These are phyloP conservation scores for Taphrina wiesneri DNA, from an alignment of 1,139 yeast species.

Conservation along the genomic window DNA sequence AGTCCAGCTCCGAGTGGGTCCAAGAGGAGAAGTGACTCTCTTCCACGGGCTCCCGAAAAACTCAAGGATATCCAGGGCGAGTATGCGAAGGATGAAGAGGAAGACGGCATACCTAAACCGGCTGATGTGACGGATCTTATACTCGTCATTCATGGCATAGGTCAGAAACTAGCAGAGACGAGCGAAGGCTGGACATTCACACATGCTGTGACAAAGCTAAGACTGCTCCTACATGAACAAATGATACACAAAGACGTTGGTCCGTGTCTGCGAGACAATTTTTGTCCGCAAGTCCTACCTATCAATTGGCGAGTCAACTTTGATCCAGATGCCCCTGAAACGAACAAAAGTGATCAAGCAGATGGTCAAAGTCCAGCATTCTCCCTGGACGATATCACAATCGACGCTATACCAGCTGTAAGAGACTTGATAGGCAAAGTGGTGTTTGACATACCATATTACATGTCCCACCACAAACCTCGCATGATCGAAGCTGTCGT, in stretches of 20 bases:
- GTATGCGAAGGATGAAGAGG: constrained; percentile 5
- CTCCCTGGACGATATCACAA: constrained; percentile 67
- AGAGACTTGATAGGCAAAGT: constrained; percentile 83
- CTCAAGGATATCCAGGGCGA: constrained; percentile 17
- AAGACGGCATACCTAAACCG: constrained; percentile 12
- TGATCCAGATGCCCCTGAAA: constrained; percentile 42
- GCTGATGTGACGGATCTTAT: constrained; percentile 50
- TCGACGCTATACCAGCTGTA: constrained; percentile 76
- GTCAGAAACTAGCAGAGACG: constrained; percentile 78
- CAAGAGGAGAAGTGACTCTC: neutral
- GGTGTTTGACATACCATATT: constrained; percentile 79
- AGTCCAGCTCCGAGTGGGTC: constrained; percentile 4
- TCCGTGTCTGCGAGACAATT: constrained; percentile 40
- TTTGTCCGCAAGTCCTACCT: constrained; percentile 47
- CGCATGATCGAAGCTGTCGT: constrained; percentile 68
- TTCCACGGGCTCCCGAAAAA: neutral
- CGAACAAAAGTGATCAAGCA: neutral
- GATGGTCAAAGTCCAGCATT: constrained; percentile 52
- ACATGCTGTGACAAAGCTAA: constrained; percentile 73
- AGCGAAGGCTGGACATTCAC: constrained; percentile 83
- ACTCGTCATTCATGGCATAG: constrained; percentile 89
- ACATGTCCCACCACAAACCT: constrained; percentile 69
- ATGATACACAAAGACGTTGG: constrained; percentile 42
- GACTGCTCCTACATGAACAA: constrained; percentile 49
- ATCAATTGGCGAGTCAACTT: constrained; percentile 50